Base-by-base conservation (phyloP, 164 flowering plant species). In the Umbellularia californica region DNA sequence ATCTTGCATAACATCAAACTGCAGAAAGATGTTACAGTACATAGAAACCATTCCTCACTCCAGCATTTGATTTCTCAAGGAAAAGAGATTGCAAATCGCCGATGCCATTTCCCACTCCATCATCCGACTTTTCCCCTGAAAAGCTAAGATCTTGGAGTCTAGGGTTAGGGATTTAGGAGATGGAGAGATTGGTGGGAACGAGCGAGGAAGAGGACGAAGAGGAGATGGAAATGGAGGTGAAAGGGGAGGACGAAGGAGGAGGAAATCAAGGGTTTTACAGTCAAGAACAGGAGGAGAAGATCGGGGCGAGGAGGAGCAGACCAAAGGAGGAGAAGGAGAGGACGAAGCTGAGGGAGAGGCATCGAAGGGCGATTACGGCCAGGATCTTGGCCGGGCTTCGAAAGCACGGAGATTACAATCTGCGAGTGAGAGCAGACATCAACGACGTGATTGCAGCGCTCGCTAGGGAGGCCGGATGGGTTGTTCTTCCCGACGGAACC, bases 391-490 rank as follows among this genome's bases (percentile, higher is more conserved):
- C 95, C 5, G 99, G 99, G 52, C 86, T 95, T 19, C 80, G 99
- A 69, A 87, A 93, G 72, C 99, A 95, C 80, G 99, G 98, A 12
- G 93, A 95, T 80, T 95, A 93, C 78, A 95, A 93, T 78, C 94
- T 95, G n/a, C 85, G 97, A 75, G 97, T 95, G 70, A 87, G 99
- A 71, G 99, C 99, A 72, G 99, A 95, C 84, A 93, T 95, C 25
- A 95, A 95, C 87, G 97, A 95, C 79, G 99, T 95, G 15, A 95
- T 95, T 83, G 89, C 92, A 1, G 97, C 97, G 70, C 77, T 95
- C 80, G 99, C 99, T 2, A 86, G 95, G 79, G 98, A 95, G 82
- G 99, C 99, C 78, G 99, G 99, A 11, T 95, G 99, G 99, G 89
- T 87, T 71, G 98, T 95, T 79, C 96, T 95, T 78, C 98, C 98